Evolutionary conservation across 2,329 filamentous ascomycete genomes (phyloP).

Genomic region (Epichloe gansuensis): DNA sequence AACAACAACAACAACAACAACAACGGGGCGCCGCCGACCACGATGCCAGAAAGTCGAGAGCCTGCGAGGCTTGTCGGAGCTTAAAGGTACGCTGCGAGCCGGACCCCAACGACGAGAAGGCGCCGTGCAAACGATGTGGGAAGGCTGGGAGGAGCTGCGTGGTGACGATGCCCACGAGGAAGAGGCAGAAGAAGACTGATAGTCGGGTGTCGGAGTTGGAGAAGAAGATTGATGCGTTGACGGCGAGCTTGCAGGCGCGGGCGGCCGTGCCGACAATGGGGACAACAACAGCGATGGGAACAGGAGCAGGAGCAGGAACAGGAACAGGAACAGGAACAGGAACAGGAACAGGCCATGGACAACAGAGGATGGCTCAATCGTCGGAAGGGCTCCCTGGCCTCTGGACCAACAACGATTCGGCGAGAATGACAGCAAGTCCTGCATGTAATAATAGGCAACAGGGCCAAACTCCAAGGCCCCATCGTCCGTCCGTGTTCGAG

Average conservation of each 20-base stretch:
- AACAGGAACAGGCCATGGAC: neutral
- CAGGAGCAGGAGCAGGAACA: too few species aligned
- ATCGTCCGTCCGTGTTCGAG: slow-evolving; percentile 1
- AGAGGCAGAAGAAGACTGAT: slow-evolving; percentile 85
- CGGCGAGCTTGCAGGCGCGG: slow-evolving; percentile 58
- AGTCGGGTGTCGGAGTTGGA: slow-evolving; percentile 80
- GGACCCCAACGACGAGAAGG: slow-evolving; percentile 46
- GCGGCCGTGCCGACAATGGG: slow-evolving; percentile 7
- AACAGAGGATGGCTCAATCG: neutral
- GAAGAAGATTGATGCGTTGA: slow-evolving; percentile 83
- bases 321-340: too few species aligned
- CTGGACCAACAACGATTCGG: neutral
- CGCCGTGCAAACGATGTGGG: slow-evolving; percentile 60
- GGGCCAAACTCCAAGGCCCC: neutral
- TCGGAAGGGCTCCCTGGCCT: neutral
- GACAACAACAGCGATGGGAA: neutral
- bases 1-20: slow-evolving; percentile 7
- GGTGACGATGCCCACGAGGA: slow-evolving; percentile 60
- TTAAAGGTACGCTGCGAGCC: slow-evolving; percentile 80
- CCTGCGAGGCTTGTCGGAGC: slow-evolving; percentile 63
- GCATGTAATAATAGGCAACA: neutral
- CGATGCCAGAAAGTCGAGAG: slow-evolving; percentile 49
- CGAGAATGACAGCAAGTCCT: neutral
- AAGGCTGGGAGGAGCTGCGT: slow-evolving; percentile 70
- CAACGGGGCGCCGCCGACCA: neutral